A percentile compares a stretch with the other conserved stretches of the same genome.
Evolutionary conservation across 1,139 yeast species (phyloP).

Genomic region (Debaryomycetaceae sp.): DNA sequence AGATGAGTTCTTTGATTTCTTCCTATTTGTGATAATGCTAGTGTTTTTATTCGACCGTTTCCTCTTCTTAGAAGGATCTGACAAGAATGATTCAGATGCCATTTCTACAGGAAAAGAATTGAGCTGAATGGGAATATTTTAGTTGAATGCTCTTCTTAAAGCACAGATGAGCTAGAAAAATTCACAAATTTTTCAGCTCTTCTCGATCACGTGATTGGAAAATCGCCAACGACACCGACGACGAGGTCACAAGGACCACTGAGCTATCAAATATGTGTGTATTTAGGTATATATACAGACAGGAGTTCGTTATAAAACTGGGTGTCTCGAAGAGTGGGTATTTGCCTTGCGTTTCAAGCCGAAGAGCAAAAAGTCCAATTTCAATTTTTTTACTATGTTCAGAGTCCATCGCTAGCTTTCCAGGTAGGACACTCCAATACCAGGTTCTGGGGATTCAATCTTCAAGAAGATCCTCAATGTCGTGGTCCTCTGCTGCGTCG

Average conservation of each 20-base stretch:
- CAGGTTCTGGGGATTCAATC: too few relatives aligned
- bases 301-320: neutral
- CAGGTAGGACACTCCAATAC: too few relatives aligned
- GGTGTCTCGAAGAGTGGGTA: too few relatives aligned
- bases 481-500: conserved; percentile 62
- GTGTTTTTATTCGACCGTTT: conserved; percentile 33
- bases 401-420: too few relatives aligned
- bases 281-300: neutral
- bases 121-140: too few relatives aligned
- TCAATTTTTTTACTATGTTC: too few relatives aligned
- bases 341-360: too few relatives aligned
- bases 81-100: conserved; percentile 60
- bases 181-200: neutral
- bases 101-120: conserved; percentile 13
- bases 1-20: conserved; percentile 10
- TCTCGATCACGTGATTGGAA: neutral
- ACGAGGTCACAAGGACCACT: neutral
- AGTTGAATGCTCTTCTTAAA: too few relatives aligned
- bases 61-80: conserved; percentile 56
- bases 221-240: neutral
- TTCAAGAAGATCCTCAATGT: conserved; percentile 62
- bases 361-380: too few relatives aligned
- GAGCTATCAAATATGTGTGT: neutral
- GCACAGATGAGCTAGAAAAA: neutral
- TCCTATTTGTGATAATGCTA: conserved; percentile 15